Conservation (phyloP, 2,329 filamentous ascomycete species). For the Xylariaceae sp. region DNA sequence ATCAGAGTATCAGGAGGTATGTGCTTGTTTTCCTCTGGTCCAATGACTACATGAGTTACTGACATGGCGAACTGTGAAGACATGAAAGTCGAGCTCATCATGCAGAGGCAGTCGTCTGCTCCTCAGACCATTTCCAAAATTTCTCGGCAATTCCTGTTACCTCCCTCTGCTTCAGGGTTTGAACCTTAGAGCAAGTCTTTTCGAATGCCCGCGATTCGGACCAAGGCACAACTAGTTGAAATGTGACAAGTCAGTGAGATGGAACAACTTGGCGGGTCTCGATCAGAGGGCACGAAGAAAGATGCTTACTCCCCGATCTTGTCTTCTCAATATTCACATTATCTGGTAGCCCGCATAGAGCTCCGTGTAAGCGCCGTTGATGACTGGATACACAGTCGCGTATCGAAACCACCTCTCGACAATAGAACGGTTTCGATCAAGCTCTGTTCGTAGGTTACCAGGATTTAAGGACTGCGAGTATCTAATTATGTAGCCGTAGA, state of each 20-base stretch:
- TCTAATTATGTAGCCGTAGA: neutral
- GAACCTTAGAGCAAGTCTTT: constrained; percentile 31
- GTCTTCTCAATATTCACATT: constrained; percentile 32
- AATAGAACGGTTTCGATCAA: constrained; percentile 21
- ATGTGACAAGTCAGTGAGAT: neutral
- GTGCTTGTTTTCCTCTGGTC: no score
- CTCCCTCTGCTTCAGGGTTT: constrained; percentile 33
- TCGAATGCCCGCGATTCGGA: constrained; percentile 32
- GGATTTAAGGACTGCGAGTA: constrained; percentile 25
- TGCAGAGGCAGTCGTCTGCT: constrained; percentile 32
- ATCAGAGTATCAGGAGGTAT: no score
- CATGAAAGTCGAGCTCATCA: constrained; percentile 1
- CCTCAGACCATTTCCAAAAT: constrained; percentile 45
- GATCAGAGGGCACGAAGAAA: neutral
- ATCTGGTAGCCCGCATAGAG: constrained; percentile 37
- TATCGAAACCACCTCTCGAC: constrained; percentile 18
- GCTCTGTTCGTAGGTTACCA: constrained; percentile 26
- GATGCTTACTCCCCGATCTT: constrained; percentile 27
- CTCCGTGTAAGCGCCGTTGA: constrained; percentile 40
- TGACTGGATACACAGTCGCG: constrained; percentile 17
- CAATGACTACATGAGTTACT: no score
- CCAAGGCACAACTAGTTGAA: constrained; percentile 41
- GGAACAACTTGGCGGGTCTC: neutral
- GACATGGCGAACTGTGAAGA: neutral
- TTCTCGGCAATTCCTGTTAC: constrained; percentile 34